Evolutionary conservation across 805 yeast species (phyloP), one percentile per base, ranked within the genome.

Genomic region (Lipomyces lipofer): DNA sequence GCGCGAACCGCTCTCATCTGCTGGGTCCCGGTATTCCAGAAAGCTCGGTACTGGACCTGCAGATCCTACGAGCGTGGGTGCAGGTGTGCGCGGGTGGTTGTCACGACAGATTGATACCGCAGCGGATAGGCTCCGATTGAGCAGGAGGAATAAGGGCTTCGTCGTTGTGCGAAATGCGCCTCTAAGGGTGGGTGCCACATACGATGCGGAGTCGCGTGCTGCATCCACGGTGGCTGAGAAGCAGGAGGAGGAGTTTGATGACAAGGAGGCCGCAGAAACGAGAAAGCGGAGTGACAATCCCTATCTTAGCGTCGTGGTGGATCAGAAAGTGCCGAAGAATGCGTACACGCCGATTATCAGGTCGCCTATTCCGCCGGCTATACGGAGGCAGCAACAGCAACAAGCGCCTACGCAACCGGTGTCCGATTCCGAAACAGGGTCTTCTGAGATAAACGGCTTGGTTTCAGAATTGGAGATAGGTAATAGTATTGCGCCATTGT

Each of bases 41-140:
- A 59, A 46, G 38, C 49, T 63, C 19, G 64, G 60, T 10, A 63
- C 66, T 3, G 66, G 66, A 4, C 66, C 66, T 2, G 63, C 64
- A 4, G 62, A 63, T 48, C 66, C 66, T 12, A 63, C 62, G 4
- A 43, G 66, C n/a, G 56, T 61, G 24, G 36, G 62, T 24, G 52
- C 66, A 3, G 65, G 63, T 17, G 60, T 63, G n/a, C 40, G 47
- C n/a, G 63, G 65, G 15, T 58, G 63, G 66, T 30, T 61, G 24
- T 45, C 58, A 6, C 44, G 52, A 28, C 59, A 49, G 22, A 25
- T 57, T 15, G 54, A 48, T 10, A 45, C 44, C 29, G 44, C 53
- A 4, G 27, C 58, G 3, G 52, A 54, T 13, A 36, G 46, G 19
- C 22, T 55, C 6, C 44, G 35, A n/a, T 19, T 49, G 8, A 49